Conservation (phyloP, 78 protist species). For the Diacronema lutheri region DNA sequence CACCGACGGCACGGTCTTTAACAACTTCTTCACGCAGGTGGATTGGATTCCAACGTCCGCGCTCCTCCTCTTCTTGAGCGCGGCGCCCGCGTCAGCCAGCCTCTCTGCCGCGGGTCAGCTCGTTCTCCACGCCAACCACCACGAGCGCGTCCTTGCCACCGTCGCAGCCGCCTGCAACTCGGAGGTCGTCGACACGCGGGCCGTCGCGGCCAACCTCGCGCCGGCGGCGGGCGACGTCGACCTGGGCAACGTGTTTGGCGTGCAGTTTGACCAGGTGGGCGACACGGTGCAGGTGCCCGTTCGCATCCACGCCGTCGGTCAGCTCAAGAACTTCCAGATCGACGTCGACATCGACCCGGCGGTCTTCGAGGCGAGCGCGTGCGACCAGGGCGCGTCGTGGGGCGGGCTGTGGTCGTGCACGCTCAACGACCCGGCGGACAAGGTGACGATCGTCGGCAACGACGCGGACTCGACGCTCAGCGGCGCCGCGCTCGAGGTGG, state of each 20-base stretch:
- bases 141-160: not conserved
- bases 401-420: not conserved
- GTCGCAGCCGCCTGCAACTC: not conserved
- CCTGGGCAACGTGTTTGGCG: not conserved
- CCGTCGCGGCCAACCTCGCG: not conserved
- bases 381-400: not conserved
- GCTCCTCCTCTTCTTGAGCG: not conserved
- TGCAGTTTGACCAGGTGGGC: not conserved
- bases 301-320: not conserved
- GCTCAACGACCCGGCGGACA: no score
- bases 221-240: not conserved
- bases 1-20: not conserved
- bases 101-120: not conserved
- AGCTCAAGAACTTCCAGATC: not conserved
- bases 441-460: no score
- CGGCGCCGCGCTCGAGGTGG: no score
- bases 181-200: not conserved
- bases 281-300: not conserved
- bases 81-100: not conserved
- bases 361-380: not conserved
- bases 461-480: no score
- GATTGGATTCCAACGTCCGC: not conserved
- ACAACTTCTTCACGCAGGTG: not conserved
- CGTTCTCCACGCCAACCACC: not conserved
- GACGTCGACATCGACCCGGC: not conserved